phyloP scores from a whole-genome alignment of 164 flowering plant genomes.

The Sedum album region DNA sequence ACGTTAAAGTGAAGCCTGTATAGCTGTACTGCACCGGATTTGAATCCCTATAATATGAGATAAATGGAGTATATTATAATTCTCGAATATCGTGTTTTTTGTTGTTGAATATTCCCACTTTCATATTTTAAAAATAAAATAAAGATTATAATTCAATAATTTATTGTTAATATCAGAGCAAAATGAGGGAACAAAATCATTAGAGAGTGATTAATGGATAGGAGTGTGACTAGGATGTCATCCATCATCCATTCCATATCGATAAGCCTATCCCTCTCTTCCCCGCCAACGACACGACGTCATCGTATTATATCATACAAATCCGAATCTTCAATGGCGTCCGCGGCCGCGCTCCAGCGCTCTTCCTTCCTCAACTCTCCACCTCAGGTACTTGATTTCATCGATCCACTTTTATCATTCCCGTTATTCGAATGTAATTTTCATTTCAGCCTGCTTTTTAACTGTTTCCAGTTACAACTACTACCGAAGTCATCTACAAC shows the following conservation, averaged over 20 bases:
- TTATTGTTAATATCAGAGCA: too few relatives aligned
- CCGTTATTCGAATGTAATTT: neutral
- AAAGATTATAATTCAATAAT: too few relatives aligned
- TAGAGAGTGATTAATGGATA: too few relatives aligned
- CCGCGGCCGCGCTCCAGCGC: slow-evolving; percentile 23
- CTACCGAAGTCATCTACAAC: slow-evolving; percentile 20
- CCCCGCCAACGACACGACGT: neutral
- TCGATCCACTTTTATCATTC: neutral
- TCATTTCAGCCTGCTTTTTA: neutral
- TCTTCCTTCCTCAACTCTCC: slow-evolving; percentile 27
- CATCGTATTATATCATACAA: neutral
- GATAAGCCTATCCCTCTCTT: slow-evolving; percentile 4
- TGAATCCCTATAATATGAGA: too few relatives aligned
- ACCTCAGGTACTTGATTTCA: slow-evolving; percentile 28
- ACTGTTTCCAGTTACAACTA: slow-evolving; percentile 23
- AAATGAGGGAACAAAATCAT: too few relatives aligned
- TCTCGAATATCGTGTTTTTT: too few relatives aligned
- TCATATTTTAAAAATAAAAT: too few relatives aligned
- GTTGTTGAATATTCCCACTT: too few relatives aligned
- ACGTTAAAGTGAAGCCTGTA: too few relatives aligned
- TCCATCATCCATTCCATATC: neutral
- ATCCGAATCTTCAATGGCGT: neutral
- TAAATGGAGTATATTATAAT: too few relatives aligned
- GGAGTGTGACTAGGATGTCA: neutral
- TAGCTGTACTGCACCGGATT: too few relatives aligned